phyloP scores from a whole-genome alignment of 306 rosid genomes.

The Citrullus mucosospermus region DNA sequence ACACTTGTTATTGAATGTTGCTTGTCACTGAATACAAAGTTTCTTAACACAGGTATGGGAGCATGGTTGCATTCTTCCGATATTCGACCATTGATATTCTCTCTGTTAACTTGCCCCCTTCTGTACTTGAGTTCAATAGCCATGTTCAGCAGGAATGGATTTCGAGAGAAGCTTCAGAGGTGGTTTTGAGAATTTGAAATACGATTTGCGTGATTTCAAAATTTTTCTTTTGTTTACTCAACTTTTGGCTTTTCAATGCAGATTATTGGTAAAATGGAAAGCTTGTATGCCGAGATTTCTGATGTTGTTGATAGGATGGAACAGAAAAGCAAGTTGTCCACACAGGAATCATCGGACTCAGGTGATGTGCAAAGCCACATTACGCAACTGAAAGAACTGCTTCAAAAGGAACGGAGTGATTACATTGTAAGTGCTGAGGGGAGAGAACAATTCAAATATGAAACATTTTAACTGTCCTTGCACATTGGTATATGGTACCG shows the following conservation, averaged over 20 bases:
- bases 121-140: conserved; percentile 62
- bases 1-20: conserved; percentile 1
- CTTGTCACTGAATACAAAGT: conserved; percentile 7
- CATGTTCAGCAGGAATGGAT: conserved; percentile 59
- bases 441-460: background rate
- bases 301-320: conserved; percentile 54
- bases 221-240: background rate
- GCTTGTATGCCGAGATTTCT: conserved; percentile 62
- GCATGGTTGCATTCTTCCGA: conserved; percentile 88
- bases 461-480: background rate
- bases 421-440: conserved; percentile 46
- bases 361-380: conserved; percentile 43
- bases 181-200: conserved; percentile 12
- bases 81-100: conserved; percentile 85
- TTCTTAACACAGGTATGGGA: conserved; percentile 63
- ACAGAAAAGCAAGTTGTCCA: conserved; percentile 30
- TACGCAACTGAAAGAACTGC: conserved; percentile 54
- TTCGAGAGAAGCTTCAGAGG: conserved; percentile 77
- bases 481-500: background rate
- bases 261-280: conserved; percentile 62
- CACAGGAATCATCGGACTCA: conserved; percentile 29
- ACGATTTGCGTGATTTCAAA: conserved; percentile 5
- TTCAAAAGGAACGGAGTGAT: conserved; percentile 56
- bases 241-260: conserved; percentile 13
- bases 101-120: conserved; percentile 78